phyloP scores from a whole-genome alignment of 2,329 filamentous ascomycete species.

The Apiospora rasikravindrae region DNA sequence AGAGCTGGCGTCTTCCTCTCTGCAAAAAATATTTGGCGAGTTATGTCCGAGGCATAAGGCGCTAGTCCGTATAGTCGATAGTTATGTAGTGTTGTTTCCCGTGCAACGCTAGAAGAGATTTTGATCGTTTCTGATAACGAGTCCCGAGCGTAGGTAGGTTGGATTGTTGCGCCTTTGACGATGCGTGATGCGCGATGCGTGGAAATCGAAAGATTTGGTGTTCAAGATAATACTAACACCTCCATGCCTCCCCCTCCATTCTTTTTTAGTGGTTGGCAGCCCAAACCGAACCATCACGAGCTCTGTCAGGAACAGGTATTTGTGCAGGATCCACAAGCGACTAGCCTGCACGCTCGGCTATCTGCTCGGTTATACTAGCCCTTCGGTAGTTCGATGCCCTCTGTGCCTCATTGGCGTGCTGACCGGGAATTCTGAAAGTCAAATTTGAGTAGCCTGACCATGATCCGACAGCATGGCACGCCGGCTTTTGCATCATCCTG shows the following conservation, averaged over 20 bases:
- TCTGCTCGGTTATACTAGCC: background rate
- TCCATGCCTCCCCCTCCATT: background rate
- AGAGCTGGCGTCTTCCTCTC: background rate
- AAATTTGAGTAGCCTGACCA: background rate
- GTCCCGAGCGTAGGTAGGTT: background rate
- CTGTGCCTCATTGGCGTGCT: background rate
- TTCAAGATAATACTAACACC: background rate
- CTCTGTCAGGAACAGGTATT: background rate
- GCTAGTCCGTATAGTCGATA: background rate
- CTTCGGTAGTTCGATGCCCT: background rate
- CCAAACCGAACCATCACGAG: too few relatives aligned
- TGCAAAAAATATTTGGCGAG: background rate
- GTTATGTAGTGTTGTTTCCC: background rate
- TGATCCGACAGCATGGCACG: background rate
- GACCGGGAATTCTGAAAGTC: background rate
- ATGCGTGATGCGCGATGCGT: too few relatives aligned
- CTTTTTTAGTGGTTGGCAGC: background rate
- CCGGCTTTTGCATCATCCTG: background rate
- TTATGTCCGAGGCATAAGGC: background rate
- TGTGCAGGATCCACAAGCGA: background rate
- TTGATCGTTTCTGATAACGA: background rate
- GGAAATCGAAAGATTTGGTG: background rate
- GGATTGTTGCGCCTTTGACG: background rate
- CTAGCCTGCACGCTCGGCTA: background rate
- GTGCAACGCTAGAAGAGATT: background rate